A percentile compares a stretch with the other conserved stretches of the same genome.
Conservation (phyloP, 2,329 filamentous ascomycete species). For the Venturia asperata region DNA sequence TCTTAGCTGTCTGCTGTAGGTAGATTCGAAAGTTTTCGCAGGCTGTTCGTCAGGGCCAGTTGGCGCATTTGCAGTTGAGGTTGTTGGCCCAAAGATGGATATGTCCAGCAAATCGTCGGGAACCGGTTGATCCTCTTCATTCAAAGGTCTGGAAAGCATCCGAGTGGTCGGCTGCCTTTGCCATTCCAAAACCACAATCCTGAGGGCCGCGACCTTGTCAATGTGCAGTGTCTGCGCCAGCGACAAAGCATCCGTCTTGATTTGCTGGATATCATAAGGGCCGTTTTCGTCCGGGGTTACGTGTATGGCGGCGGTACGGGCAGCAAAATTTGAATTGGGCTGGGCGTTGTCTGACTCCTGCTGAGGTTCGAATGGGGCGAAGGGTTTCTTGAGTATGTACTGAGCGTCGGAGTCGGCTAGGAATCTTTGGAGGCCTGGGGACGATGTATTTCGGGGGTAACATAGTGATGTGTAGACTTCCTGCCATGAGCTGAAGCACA, state of each 20-base stretch:
- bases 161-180: slow-evolving; percentile 61
- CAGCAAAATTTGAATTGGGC: slow-evolving; percentile 59
- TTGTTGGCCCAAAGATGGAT: neutral
- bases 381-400: slow-evolving; percentile 60
- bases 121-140: neutral
- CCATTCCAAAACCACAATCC: slow-evolving; percentile 74
- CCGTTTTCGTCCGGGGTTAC: slow-evolving; percentile 61
- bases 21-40: neutral
- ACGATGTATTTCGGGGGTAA: slow-evolving; percentile 44
- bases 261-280: slow-evolving; percentile 64
- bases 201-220: slow-evolving; percentile 74
- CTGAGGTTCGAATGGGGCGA: slow-evolving; percentile 66
- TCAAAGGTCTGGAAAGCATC: neutral
- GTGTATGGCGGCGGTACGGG: slow-evolving; percentile 80
- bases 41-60: neutral
- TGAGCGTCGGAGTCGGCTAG: slow-evolving; percentile 63
- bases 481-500: slow-evolving; percentile 52
- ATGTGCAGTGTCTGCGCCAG: slow-evolving; percentile 70
- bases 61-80: neutral
- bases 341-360: slow-evolving; percentile 46
- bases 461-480: slow-evolving; percentile 49
- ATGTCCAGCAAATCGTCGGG: slow-evolving; percentile 3
- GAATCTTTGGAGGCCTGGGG: slow-evolving; percentile 55
- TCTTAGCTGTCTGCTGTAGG: slow-evolving; percentile 4
- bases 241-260: slow-evolving; percentile 84